Evolutionary conservation across 2,329 filamentous ascomycete genomes (phyloP), one percentile per base, ranked within the genome.

Genomic region (Xylariaceae sp.): DNA sequence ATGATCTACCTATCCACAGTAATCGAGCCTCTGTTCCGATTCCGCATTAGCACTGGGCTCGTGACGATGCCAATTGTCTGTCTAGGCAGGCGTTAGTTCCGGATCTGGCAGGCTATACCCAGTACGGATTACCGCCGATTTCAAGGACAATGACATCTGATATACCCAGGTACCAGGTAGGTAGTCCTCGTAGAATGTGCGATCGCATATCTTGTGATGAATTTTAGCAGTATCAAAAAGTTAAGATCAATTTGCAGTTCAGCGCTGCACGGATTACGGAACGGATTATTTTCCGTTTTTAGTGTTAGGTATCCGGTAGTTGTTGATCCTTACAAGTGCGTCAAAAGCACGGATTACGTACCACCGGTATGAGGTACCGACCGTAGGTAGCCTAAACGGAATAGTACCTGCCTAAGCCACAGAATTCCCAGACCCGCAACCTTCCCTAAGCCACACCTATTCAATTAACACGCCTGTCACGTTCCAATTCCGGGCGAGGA

Each of bases 391-490:
- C 23, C 23, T 30, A 30, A 1, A 30, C 23, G 23, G 23, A 30
- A 30, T 30, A n/a, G n/a, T n/a, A 30, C 23, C 30, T 34, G 49
- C 49, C 49, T 34, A 23, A 51, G n/a, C 49, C n/a, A 11, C 34
- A 45, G 13, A 1, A 17, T 45, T n/a, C n/a, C 42, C 18, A 15
- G 30, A 34, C 35, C 4, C n/a, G 10, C 39, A 61, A 61, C 58
- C 64, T 57, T 63, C 61, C 61, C 13, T 45, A 51, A 62, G 61
- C 63, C 64, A 66, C 57, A 59, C 30, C 1, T 50, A 49, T 55
- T 67, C 64, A 69, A 67, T 70, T 70, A 66, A 70, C 68, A 67
- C 68, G 68, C 59, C 64, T 35, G 62, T 61, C 60, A 56, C 59
- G 57, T 56, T 39, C 52, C 56, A 42, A 9, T 9, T 13, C 8